Percentiles rank a stretch among this genome's conserved stretches.
Evolutionary conservation across 805 yeast genomes (phyloP).

Genomic region (Henningerozyma blattae): DNA sequence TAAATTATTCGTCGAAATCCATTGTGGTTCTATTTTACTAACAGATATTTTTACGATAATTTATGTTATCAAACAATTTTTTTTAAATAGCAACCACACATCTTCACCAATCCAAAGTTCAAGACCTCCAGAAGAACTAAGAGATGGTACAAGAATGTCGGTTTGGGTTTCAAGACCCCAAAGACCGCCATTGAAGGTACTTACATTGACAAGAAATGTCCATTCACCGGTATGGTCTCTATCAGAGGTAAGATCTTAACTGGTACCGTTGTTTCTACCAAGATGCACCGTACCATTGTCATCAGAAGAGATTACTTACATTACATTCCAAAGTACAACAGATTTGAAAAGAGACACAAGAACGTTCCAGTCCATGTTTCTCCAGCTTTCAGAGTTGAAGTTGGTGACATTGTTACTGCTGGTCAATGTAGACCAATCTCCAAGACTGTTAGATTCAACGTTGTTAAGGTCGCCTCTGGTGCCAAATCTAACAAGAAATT

Average conservation of each 20-base stretch:
- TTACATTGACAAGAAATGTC: slow-evolving; percentile 99
- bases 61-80: neutral
- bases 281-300: slow-evolving; percentile 99
- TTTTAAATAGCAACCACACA: slow-evolving; percentile 93
- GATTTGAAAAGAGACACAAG: slow-evolving; percentile 99
- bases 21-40: neutral
- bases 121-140: slow-evolving; percentile 97
- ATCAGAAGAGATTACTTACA: slow-evolving; percentile 99
- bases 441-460: slow-evolving; percentile 99
- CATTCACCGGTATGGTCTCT: slow-evolving; percentile 92
- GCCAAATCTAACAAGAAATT: slow-evolving; percentile 85
- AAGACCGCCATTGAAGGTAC: slow-evolving; percentile 95
- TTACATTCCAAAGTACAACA: slow-evolving; percentile 99
- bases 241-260: slow-evolving; percentile 99
- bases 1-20: neutral
- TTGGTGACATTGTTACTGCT: slow-evolving; percentile 98
- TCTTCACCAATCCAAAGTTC: slow-evolving; percentile 99
- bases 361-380: slow-evolving; percentile 99
- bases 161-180: slow-evolving; percentile 99
- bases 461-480: slow-evolving; percentile 86
- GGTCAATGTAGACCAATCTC: slow-evolving; percentile 99
- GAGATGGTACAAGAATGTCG: slow-evolving; percentile 99
- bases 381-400: slow-evolving; percentile 99
- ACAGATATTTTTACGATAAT: neutral
- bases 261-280: slow-evolving; percentile 99